phyloP scores from a whole-genome alignment of 768 basidiomycete species.

The Tricholoma furcatifolium region DNA sequence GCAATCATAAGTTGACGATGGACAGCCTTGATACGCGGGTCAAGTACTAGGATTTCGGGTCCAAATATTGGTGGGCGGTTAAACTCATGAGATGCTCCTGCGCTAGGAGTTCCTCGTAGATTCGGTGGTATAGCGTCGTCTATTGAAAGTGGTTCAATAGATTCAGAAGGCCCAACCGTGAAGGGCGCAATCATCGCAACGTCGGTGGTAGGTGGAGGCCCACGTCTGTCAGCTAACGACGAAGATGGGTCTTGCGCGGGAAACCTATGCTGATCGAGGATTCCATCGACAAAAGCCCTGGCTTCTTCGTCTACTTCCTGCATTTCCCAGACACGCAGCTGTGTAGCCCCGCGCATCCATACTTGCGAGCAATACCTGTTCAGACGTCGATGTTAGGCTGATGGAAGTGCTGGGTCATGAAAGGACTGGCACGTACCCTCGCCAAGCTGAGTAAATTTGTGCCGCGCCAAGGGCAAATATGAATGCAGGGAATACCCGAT shows the following conservation, averaged over 20 bases:
- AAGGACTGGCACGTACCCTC: constrained; percentile 31
- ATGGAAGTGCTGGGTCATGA: background rate
- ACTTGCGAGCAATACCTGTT: constrained; percentile 33
- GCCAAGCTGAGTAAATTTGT: constrained; percentile 32
- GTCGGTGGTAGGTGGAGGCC: background rate
- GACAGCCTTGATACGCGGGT: constrained; percentile 33
- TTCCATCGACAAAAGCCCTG: constrained; percentile 17
- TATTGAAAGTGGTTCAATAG: constrained; percentile 1
- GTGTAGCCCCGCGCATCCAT: constrained; percentile 30
- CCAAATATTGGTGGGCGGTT: constrained; percentile 36
- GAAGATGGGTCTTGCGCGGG: background rate
- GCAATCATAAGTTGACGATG: constrained; percentile 30
- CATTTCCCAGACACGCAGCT: constrained; percentile 40
- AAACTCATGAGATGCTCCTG: constrained; percentile 10
- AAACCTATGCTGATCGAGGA: constrained; percentile 10
- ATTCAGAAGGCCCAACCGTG: constrained; percentile 2
- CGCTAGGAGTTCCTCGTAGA: background rate
- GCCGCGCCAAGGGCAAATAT: constrained; percentile 28
- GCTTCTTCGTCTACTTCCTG: constrained; percentile 28
- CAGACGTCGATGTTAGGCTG: background rate
- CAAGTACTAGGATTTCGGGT: constrained; percentile 36
- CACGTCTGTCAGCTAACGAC: background rate
- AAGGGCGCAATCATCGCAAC: constrained; percentile 20
- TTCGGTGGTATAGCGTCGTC: constrained; percentile 9
- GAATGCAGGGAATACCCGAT: constrained; percentile 29